Evolutionary conservation across 129 eudicot species (phyloP), one percentile per base, ranked within the genome.

Genomic region (Deinandra increscens): DNA sequence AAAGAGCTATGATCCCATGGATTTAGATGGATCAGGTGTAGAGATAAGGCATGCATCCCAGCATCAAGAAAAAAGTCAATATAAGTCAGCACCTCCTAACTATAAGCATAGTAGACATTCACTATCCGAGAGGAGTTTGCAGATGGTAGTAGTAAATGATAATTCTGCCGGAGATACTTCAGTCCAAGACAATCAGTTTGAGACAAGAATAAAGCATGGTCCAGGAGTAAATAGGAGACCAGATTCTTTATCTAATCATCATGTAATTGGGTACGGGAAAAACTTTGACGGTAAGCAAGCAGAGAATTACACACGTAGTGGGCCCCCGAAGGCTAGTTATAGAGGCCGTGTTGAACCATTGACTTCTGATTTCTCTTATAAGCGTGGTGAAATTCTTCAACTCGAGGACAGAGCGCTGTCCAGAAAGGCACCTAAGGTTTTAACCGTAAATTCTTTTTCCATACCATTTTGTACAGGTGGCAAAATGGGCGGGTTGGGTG

Each of bases 371-470:
- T 38, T 82, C 41, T 17, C 77, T 2, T 26, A 64, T 37, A 86
- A 82, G 75, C 74, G 73, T 44, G 59, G 73, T 60, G 84, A 81
- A 68, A 48, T 69, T 54, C 64, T 66, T 74, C 66, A 60, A 62
- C 37, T 29, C 56, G 77, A 72, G 67, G 95, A 92, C 29, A 73
- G 70, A 68, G 84, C 79, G 71, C 68, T 77, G 7, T 56, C 89
- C 49, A 77, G 85, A 60, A 78, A 69, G 77, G 75, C 51, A n/a
- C 64, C 69, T 11, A 85, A 91, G 98, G 98, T 91, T 41, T 70
- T 39, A 29, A 72, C 42, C 38, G 44, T 45, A 48, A 41, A 13
- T 31, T 31, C 44, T 5, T 48, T 38, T 56, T 39, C 65, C 20
- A 26, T 44, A 26, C 34, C 68, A 15, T 29, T 43, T 43, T 43